A percentile compares a stretch with the other conserved stretches of the same genome.
These are phyloP conservation scores for Echria macrotheca DNA, from an alignment of 495 filamentous ascomycete species.

Conservation along the genomic window DNA sequence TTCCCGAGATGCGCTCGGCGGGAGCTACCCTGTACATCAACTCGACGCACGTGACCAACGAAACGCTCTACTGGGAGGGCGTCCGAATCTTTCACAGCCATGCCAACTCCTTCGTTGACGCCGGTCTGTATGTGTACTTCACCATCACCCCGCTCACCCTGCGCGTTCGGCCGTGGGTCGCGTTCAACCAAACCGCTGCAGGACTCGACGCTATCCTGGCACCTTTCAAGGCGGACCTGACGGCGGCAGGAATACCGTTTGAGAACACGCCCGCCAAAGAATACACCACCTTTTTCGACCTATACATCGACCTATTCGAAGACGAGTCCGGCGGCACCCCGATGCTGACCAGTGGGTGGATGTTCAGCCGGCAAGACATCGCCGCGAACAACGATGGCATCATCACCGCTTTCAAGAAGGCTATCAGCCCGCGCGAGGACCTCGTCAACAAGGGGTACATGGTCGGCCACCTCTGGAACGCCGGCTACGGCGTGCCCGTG, in stretches of 20 bases:
- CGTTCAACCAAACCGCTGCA: constrained; percentile 15
- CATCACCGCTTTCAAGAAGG: not conserved
- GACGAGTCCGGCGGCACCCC: constrained; percentile 19
- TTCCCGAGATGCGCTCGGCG: constrained; percentile 23
- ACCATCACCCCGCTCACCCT: constrained; percentile 12
- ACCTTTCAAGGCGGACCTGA: constrained; percentile 17
- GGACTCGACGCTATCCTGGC: constrained; percentile 23
- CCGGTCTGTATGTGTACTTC: constrained; percentile 34
- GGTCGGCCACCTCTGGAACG: constrained; percentile 29
- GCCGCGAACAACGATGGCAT: constrained; percentile 14
- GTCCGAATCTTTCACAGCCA: constrained; percentile 37
- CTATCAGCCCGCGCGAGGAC: constrained; percentile 19
- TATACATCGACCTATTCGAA: constrained; percentile 30
- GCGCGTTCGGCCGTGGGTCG: constrained; percentile 13
- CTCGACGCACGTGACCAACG: constrained; percentile 20
- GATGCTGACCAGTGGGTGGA: constrained; percentile 26
- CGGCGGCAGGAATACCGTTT: constrained; percentile 7
- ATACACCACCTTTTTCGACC: constrained; percentile 25
- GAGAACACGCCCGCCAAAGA: constrained; percentile 11
- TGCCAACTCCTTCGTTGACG: constrained; percentile 27
- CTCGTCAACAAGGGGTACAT: constrained; percentile 20
- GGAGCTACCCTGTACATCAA: constrained; percentile 20
- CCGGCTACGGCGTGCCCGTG: constrained; percentile 19
- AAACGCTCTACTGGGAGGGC: constrained; percentile 38
- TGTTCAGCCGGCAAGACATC: constrained; percentile 27